Percentiles rank a stretch among this genome's conserved stretches.
Conservation (phyloP, 139 green algal species). For the Chlamydomonas urium region DNA sequence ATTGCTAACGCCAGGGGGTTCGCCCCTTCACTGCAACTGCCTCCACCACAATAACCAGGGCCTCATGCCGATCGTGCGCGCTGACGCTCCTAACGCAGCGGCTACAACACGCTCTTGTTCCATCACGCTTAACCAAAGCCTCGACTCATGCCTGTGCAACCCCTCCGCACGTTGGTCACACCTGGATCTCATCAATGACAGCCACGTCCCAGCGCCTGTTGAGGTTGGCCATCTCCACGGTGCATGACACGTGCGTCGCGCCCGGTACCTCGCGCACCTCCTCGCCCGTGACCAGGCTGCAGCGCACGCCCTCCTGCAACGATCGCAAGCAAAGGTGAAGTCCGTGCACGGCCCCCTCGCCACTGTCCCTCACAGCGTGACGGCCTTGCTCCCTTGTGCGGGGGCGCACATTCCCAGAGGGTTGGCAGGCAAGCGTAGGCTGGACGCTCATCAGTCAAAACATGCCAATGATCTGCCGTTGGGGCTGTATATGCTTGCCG, state of each 20-base stretch:
- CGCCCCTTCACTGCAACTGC: no score
- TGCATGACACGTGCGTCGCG: conserved; percentile 80
- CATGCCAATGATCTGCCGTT: background rate
- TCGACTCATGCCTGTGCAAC: no score
- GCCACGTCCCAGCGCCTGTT: conserved; percentile 68
- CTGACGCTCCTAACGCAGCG: no score
- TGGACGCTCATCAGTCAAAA: background rate
- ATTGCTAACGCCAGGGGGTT: no score
- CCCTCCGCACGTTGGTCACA: no score
- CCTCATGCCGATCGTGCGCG: no score
- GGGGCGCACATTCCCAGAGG: background rate
- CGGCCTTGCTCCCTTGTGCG: no score
- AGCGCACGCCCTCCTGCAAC: conserved; percentile 37
- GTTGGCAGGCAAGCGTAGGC: background rate
- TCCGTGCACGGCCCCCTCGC: no score
- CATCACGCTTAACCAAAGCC: no score
- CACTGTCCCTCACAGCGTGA: no score
- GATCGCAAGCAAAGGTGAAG: background rate
- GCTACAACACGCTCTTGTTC: background rate
- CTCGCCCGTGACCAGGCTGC: conserved; percentile 69
- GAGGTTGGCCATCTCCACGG: conserved; percentile 85
- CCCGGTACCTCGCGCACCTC: conserved; percentile 70
- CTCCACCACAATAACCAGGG: no score
- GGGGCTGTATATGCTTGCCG: no score
- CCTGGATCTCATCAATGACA: conserved; percentile 90